Percentiles rank a stretch among this genome's conserved stretches.
Evolutionary conservation across 2,329 filamentous ascomycete species (phyloP).

Genomic region (Fusarium setosum): DNA sequence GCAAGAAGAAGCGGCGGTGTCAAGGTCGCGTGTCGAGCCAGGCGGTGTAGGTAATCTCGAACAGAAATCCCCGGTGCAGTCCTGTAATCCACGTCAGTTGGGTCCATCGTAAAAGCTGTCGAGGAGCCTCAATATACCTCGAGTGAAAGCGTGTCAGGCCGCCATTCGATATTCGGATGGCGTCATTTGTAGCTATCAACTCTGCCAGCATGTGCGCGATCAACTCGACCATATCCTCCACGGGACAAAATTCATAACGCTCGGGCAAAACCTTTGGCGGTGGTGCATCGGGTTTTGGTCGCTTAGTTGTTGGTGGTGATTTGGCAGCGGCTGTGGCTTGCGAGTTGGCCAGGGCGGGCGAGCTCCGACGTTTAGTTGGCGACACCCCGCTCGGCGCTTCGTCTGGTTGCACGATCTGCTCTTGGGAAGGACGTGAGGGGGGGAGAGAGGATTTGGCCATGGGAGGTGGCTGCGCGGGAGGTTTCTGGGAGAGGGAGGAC

Average conservation of each 20-base stretch:
- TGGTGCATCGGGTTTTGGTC: slow-evolving; percentile 61
- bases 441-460: slow-evolving; percentile 20
- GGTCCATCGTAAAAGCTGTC: slow-evolving; percentile 10
- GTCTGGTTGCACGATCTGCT: slow-evolving; percentile 21
- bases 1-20: slow-evolving; percentile 94
- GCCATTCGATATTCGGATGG: slow-evolving; percentile 77
- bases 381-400: slow-evolving; percentile 42
- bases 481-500: slow-evolving; percentile 38
- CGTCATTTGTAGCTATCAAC: slow-evolving; percentile 93
- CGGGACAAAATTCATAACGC: slow-evolving; percentile 83
- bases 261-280: slow-evolving; percentile 72
- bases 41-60: slow-evolving; percentile 88
- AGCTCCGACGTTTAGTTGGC: slow-evolving; percentile 49
- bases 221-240: slow-evolving; percentile 88
- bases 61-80: slow-evolving; percentile 91
- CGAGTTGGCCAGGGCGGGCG: slow-evolving; percentile 42
- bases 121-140: slow-evolving; percentile 64
- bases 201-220: slow-evolving; percentile 97
- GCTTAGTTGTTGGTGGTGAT: slow-evolving; percentile 58
- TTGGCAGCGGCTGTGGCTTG: slow-evolving; percentile 42
- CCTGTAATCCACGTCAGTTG: slow-evolving; percentile 49
- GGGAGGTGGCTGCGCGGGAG: slow-evolving; percentile 25
- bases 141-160: slow-evolving; percentile 96
- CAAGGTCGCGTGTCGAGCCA: slow-evolving; percentile 93
- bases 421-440: slow-evolving; percentile 29